These are phyloP conservation scores for Globisporangium heterothallicum DNA, from an alignment of 352 stramenopile genomes.

Conservation along the genomic window DNA sequence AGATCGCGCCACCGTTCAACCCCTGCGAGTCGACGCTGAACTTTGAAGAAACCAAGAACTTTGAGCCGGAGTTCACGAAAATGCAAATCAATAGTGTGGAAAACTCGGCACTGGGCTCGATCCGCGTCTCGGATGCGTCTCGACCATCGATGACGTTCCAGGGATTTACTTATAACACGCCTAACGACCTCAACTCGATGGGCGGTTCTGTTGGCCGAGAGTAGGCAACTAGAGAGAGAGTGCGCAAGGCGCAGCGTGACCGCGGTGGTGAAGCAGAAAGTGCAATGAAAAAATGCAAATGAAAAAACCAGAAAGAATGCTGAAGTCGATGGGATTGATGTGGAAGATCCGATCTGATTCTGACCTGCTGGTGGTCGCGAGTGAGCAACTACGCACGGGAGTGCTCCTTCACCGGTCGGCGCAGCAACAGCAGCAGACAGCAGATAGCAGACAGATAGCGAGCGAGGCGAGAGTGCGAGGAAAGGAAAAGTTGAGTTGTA, in stretches of 20 bases:
- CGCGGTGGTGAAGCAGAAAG: background rate
- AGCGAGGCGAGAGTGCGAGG: background rate
- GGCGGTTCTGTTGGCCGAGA: slow-evolving; percentile 50
- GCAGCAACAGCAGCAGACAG: background rate
- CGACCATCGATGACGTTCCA: slow-evolving; percentile 86
- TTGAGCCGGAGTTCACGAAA: slow-evolving; percentile 88
- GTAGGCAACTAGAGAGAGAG: slow-evolving; percentile 22
- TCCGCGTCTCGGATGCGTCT: slow-evolving; percentile 71
- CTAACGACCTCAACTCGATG: slow-evolving; percentile 78
- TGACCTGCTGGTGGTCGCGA: too few relatives aligned
- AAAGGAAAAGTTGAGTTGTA: slow-evolving; percentile 6
- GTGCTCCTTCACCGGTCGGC: too few relatives aligned
- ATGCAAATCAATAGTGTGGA: slow-evolving; percentile 88
- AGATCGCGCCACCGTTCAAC: slow-evolving; percentile 82
- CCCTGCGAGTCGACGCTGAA: slow-evolving; percentile 59
- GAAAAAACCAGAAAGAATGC: background rate
- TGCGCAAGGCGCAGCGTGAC: background rate
- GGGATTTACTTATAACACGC: slow-evolving; percentile 88
- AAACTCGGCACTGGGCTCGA: slow-evolving; percentile 50
- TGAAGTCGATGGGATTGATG: too few relatives aligned
- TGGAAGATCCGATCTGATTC: too few relatives aligned
- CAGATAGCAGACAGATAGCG: background rate
- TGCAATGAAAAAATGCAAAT: too few relatives aligned
- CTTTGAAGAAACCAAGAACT: slow-evolving; percentile 84
- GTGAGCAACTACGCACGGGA: too few relatives aligned